Conservation (phyloP, 1,139 yeast genomes). For the Candida labiduridarum region DNA sequence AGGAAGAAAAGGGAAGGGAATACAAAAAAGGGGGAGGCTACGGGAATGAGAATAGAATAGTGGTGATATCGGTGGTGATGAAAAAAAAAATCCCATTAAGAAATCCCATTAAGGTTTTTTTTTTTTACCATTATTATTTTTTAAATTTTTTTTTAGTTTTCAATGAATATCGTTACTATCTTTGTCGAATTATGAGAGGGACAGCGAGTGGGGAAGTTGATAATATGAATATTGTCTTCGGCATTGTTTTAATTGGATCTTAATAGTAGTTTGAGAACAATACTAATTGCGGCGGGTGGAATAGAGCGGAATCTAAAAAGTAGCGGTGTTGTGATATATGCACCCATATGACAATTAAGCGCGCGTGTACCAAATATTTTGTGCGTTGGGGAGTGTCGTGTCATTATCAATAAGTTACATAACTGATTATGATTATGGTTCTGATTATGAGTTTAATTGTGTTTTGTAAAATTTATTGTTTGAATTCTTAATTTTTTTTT, state of each 20-base stretch:
- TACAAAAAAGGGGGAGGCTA: neutral
- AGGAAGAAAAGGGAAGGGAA: neutral
- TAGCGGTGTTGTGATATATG: neutral
- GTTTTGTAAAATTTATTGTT: neutral
- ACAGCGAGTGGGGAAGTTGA: no score
- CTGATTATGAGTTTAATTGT: neutral
- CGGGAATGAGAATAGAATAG: no score
- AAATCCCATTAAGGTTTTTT: no score
- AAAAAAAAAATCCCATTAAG: no score
- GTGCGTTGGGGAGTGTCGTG: neutral
- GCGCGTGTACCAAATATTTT: neutral
- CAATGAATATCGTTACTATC: no score
- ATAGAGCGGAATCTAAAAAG: no score
- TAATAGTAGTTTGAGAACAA: neutral
- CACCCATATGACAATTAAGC: neutral
- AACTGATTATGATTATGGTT: neutral
- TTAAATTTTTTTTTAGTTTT: no score
- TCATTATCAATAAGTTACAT: neutral
- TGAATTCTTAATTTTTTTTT: neutral
- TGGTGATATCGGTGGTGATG: no score
- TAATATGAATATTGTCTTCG: neutral
- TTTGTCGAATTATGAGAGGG: no score
- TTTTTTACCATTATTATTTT: no score
- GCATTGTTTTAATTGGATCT: neutral
- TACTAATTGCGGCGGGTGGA: neutral